Evolutionary conservation across 73 alveolate species (phyloP).

Genomic region (Tetrahymena malaccensis): DNA sequence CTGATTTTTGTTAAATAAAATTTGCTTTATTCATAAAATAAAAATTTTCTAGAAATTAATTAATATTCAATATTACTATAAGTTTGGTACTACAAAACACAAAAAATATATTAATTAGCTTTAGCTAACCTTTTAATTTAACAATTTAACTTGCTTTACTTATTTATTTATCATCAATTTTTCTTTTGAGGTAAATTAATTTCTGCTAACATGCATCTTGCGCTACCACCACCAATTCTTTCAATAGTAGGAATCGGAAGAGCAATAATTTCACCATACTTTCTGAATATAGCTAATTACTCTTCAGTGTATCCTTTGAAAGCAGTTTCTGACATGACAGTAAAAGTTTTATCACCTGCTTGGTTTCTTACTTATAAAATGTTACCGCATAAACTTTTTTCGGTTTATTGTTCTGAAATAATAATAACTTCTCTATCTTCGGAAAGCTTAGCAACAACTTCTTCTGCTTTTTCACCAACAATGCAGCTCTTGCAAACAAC

Average conservation of each 20-base stretch:
- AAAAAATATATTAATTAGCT: no score
- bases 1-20: no score
- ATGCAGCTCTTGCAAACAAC: constrained; percentile 60
- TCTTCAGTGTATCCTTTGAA: constrained; percentile 30
- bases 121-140: background rate
- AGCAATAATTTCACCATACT: constrained; percentile 10
- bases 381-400: constrained; percentile 43
- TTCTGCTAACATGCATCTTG: constrained; percentile 57
- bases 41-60: no score
- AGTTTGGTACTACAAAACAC: background rate
- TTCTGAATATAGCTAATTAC: background rate
- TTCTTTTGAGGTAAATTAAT: background rate
- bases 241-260: constrained; percentile 40
- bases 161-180: background rate
- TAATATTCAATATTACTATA: no score
- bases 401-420: background rate
- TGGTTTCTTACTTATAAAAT: constrained; percentile 36
- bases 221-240: constrained; percentile 59
- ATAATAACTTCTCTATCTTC: background rate
- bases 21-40: no score
- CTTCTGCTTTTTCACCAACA: constrained; percentile 42
- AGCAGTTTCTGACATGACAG: constrained; percentile 47
- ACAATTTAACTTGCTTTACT: background rate
- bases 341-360: constrained; percentile 22
- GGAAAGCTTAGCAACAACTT: constrained; percentile 21